A percentile compares a stretch with the other conserved stretches of the same genome.
Conservation (phyloP, 768 basidiomycete genomes). For the Piloderma croceum region DNA sequence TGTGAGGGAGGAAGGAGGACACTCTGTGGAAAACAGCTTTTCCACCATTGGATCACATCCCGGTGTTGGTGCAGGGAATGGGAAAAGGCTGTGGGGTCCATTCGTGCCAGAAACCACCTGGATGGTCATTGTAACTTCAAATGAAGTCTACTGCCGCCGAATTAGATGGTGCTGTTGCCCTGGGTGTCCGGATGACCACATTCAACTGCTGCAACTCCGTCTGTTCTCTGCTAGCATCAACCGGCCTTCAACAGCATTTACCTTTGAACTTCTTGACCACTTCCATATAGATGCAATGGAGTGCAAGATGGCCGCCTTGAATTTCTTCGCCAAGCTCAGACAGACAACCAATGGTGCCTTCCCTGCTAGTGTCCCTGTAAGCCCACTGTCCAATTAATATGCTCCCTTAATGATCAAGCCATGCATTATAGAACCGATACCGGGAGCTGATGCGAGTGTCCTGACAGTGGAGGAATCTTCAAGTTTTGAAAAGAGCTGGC, state of each 20-base stretch:
- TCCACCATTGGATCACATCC: too few species aligned
- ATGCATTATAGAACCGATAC: constrained; percentile 11
- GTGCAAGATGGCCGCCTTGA: constrained; percentile 14
- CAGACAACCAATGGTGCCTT: constrained; percentile 7
- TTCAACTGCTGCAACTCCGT: constrained; percentile 9
- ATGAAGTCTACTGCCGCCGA: constrained; percentile 1
- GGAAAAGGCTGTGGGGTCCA: too few species aligned
- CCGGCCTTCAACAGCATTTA: constrained; percentile 15
- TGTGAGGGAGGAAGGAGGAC: constrained; percentile 3
- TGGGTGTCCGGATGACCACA: not conserved
- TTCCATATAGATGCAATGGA: constrained; percentile 16
- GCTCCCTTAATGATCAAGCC: constrained; percentile 12
- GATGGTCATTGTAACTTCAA: constrained; percentile 3
- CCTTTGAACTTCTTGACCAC: constrained; percentile 16
- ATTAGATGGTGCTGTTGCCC: constrained; percentile 4
- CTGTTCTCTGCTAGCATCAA: constrained; percentile 12
- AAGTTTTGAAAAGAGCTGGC: constrained; percentile 16
- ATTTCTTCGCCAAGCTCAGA: constrained; percentile 8
- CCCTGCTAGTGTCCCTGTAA: constrained; percentile 7
- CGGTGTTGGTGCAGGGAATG: too few species aligned
- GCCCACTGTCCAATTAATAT: constrained; percentile 12
- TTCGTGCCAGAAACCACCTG: too few species aligned
- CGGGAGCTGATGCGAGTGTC: constrained; percentile 12
- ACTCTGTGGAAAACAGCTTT: too few species aligned
- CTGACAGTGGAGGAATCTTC: constrained; percentile 13